Percentiles rank a stretch among this genome's conserved stretches.
These are phyloP conservation scores for Mortierella polycephala DNA, from an alignment of 371 early-diverging fungal species.

Conservation along the genomic window DNA sequence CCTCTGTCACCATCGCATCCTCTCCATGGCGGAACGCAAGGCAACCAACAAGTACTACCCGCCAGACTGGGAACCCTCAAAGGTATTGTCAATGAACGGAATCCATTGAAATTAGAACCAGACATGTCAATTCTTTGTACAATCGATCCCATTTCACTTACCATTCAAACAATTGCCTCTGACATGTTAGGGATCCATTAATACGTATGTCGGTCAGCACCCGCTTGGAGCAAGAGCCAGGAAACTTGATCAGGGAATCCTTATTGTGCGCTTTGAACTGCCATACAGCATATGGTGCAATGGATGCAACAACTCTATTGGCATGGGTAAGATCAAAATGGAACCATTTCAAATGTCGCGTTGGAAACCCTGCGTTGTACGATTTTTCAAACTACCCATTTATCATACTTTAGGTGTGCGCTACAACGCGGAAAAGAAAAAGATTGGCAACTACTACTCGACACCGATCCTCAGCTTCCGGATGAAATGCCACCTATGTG, in stretches of 20 bases:
- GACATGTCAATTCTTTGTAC: neutral
- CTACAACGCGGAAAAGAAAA: slow-evolving; percentile 96
- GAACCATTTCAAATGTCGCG: neutral
- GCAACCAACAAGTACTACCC: slow-evolving; percentile 77
- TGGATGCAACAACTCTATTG: slow-evolving; percentile 87
- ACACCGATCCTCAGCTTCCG: slow-evolving; percentile 91
- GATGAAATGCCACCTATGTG: slow-evolving; percentile 93
- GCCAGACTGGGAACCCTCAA: slow-evolving; percentile 78
- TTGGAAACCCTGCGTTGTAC: neutral
- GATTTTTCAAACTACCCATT: neutral
- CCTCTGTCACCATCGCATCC: too few species aligned
- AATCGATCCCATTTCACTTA: neutral
- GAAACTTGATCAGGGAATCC: slow-evolving; percentile 91
- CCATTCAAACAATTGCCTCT: neutral
- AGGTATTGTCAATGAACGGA: slow-evolving; percentile 52
- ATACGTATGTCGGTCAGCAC: slow-evolving; percentile 87
- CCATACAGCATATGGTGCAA: slow-evolving; percentile 94
- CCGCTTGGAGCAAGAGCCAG: slow-evolving; percentile 89
- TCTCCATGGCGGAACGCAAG: slow-evolving; percentile 40
- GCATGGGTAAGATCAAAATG: slow-evolving; percentile 70
- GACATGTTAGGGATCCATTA: slow-evolving; percentile 76
- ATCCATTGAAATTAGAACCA: too few species aligned
- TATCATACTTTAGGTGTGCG: slow-evolving; percentile 71
- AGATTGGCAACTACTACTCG: slow-evolving; percentile 88
- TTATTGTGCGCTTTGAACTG: slow-evolving; percentile 91